phyloP scores from a whole-genome alignment of 371 early-diverging fungal genomes.

The Nematocida sp. region DNA sequence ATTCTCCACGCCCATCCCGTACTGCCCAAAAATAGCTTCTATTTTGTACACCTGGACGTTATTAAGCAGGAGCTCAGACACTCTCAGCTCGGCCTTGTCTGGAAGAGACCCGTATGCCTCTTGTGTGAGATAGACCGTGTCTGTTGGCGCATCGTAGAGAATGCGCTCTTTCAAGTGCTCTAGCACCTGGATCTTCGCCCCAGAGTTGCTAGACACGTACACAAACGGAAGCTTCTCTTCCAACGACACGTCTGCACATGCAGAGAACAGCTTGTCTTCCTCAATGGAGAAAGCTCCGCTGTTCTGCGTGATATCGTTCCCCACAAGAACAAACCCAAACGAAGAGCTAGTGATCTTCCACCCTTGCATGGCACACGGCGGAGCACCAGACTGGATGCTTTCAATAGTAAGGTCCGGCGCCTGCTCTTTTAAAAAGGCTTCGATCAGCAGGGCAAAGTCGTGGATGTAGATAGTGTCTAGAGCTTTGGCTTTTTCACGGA shows the following conservation, averaged over 20 bases:
- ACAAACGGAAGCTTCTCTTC: constrained; percentile 75
- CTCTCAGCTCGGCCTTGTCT: constrained; percentile 13
- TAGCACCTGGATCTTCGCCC: constrained; percentile 93
- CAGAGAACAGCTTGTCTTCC: constrained; percentile 81
- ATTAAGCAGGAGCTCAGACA: not conserved
- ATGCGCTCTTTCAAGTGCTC: constrained; percentile 70
- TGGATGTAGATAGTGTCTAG: constrained; percentile 27
- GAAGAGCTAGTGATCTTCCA: constrained; percentile 68
- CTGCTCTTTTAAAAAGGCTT: constrained; percentile 14
- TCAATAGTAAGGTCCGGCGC: not conserved
- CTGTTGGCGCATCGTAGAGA: not conserved
- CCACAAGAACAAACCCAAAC: constrained; percentile 65
- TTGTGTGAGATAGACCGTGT: constrained; percentile 31
- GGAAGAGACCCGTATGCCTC: constrained; percentile 13
- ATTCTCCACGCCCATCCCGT: constrained; percentile 92
- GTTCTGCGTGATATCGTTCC: constrained; percentile 90
- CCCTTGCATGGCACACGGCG: constrained; percentile 63
- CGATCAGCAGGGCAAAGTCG: constrained; percentile 5
- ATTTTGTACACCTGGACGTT: constrained; percentile 69
- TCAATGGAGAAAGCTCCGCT: constrained; percentile 89
- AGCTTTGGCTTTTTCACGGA: constrained; percentile 6
- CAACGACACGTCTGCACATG: constrained; percentile 79
- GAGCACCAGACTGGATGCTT: not conserved
- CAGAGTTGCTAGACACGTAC: constrained; percentile 92
- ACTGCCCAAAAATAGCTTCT: constrained; percentile 76